Base-by-base conservation (phyloP, 192 early-diverging fungal genomes). In the Rhizoclosmatium globosum region DNA sequence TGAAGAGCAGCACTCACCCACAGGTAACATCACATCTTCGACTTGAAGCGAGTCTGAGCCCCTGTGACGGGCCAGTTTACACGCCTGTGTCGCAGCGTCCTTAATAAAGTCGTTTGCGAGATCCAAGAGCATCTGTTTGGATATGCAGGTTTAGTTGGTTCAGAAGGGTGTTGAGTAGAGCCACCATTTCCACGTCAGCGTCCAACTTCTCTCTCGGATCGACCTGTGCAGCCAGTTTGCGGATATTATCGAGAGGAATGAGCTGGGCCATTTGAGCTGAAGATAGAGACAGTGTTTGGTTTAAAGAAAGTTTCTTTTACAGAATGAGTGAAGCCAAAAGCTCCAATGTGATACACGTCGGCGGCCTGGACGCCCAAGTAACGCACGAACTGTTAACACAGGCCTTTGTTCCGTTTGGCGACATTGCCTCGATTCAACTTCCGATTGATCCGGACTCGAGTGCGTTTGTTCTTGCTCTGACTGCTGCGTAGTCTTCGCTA, bases 401-500 rank as follows among this genome's bases (percentile, higher is more conserved):
- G 0, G 95, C 95, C 0, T 98, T 99, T 82, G 88, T 98, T 50
- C 96, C 98, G 0, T 99, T 99, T 88, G 98, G 98, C 66, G 96
- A 98, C 56, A 94, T 99, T 76, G 89, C 94, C 13, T 89, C 92
- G 64, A 89, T 98, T 21, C 92, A 95, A 57, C 86, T 99, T 56
- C 95, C 97, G 2, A 86, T 89, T 9, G 95, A 97, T 85, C 89
- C 91, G 13, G 87, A 89, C 41, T 92, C 93, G n/a, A 87, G 92
- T 92, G 89, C 74, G 83, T 77, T 13, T 48, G 15, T 48, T 2
- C n/a, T 19, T 56, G 11, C 38, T 23, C 15, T 48, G 43, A 6
- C 67, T 15, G 38, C 31, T 21, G 7, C 13, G 38, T 64, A 64
- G 13, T 38, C 21, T 64, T 64, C 17, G 38, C 53, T 56, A 56